A percentile compares a stretch with the other conserved stretches of the same genome.
These are phyloP conservation scores for Zalaria sp. DNA, from an alignment of 2,329 filamentous ascomycete genomes.

Conservation along the genomic window DNA sequence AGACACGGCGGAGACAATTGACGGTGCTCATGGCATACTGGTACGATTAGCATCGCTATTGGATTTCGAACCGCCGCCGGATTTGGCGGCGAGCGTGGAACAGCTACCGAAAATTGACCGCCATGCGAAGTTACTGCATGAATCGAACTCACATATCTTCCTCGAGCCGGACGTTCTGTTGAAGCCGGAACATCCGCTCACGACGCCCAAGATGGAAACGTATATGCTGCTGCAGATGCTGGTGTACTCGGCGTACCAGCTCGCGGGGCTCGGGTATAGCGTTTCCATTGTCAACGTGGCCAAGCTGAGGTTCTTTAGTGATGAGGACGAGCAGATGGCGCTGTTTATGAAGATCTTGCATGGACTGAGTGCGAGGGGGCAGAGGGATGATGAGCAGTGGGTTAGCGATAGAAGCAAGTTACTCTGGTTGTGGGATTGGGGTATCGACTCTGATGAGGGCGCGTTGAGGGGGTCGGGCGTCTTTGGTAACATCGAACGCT, in stretches of 20 bases:
- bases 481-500: conserved; percentile 42
- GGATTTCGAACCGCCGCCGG: conserved; percentile 42
- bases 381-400: conserved; percentile 52
- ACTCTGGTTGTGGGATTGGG: conserved; percentile 64
- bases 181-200: conserved; percentile 48
- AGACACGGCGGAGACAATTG: conserved; percentile 42
- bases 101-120: conserved; percentile 27
- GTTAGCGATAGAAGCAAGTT: conserved; percentile 46
- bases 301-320: conserved; percentile 50
- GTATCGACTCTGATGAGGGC: conserved; percentile 30
- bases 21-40: conserved; percentile 46
- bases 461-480: conserved; percentile 32
- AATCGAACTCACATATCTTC: conserved; percentile 14
- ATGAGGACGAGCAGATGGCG: conserved; percentile 48
- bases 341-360: conserved; percentile 47
- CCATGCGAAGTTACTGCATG: conserved; percentile 17
- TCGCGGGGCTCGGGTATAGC: conserved; percentile 25
- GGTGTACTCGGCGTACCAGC: conserved; percentile 34
- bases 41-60: conserved; percentile 45
- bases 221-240: conserved; percentile 49
- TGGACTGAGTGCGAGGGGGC: conserved; percentile 30
- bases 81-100: conserved; percentile 27
- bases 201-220: conserved; percentile 41
- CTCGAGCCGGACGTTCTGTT: conserved; percentile 36
- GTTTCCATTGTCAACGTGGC: conserved; percentile 28